Conservation (phyloP, 208 protist genomes). For the Leishmania amazonensis region DNA sequence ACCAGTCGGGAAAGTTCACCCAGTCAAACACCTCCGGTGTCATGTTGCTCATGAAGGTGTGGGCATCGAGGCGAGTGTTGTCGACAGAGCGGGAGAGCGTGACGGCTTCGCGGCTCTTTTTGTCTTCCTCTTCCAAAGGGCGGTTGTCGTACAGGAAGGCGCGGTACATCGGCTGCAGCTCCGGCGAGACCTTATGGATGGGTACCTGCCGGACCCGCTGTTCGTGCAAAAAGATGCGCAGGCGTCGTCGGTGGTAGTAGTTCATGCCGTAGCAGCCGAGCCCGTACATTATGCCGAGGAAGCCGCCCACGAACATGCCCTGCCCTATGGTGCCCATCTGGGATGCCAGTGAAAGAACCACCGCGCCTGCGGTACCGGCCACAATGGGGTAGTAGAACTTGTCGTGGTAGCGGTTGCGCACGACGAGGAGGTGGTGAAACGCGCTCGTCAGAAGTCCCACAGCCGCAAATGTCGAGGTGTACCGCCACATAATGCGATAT, state of each 20-base stretch:
- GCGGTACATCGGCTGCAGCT: conserved; percentile 86
- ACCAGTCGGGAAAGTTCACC: conserved; percentile 92
- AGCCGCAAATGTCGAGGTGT: conserved; percentile 76
- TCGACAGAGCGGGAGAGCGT: conserved; percentile 49
- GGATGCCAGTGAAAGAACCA: conserved; percentile 57
- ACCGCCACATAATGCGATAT: conserved; percentile 77
- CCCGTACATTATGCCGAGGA: conserved; percentile 77
- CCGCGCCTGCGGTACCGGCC: conserved; percentile 43
- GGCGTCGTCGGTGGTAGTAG: conserved; percentile 72
- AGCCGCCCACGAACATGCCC: conserved; percentile 71
- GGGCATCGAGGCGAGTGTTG: conserved; percentile 73
- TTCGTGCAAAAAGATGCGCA: conserved; percentile 70
- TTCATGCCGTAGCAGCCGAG: conserved; percentile 69
- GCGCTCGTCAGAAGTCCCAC: conserved; percentile 73
- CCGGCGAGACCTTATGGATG: conserved; percentile 79
- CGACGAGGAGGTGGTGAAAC: conserved; percentile 79
- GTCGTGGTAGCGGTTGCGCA: conserved; percentile 81
- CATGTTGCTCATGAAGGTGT: conserved; percentile 81
- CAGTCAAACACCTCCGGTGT: conserved; percentile 86
- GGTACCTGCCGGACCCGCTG: conserved; percentile 84
- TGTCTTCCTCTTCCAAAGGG: conserved; percentile 73
- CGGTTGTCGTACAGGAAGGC: conserved; percentile 84
- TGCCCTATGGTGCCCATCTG: conserved; percentile 74
- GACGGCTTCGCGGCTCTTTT: conserved; percentile 48
- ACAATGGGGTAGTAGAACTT: conserved; percentile 78